Base-by-base conservation (phyloP, 371 early-diverging fungal species). In the Dentiscutata heterogama region DNA sequence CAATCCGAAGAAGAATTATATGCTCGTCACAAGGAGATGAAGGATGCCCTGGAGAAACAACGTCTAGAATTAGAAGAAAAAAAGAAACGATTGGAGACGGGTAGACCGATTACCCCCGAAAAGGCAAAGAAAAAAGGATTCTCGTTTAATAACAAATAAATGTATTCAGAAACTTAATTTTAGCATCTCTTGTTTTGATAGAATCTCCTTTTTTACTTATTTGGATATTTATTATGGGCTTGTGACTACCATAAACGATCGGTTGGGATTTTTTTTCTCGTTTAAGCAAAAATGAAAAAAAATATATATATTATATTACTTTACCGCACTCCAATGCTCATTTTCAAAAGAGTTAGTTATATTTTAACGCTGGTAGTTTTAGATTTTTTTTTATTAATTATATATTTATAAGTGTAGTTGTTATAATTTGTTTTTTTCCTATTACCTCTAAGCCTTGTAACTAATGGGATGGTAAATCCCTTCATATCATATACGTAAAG, bases 21-120 rank as follows among this genome's bases (percentile, higher is more conserved):
- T 84, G 95, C 97, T 51, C 95, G 97, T 81, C 98, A 99, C 90
- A 94, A 95, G 85, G 98, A 98, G 84, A 97, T 97, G 97, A 97
- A 97, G 92, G 96, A 97, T 60, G 95, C 96, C 60, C 90, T 99
- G 63, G 99, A 98, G 87, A 95, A 94, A 85, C 97, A 99, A 86
- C 93, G 97, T 68, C 77, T 90, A 65, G 98, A 98, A 80, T 89
- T 98, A 56, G 98, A 98, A 83, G 97, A 96, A 80, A 96, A 95
- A 94, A 97, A 95, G 90, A 94, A 93, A 87, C 90, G 96, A 64
- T 88, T 97, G 71, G 97, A 96, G 81, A 89, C 92, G 27, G 93
- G 94, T 6, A 92, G 96, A 81, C 95, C 96, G 51, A 92, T 92
- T 78, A 97, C 97, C 11, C 95, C 97, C 72, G 94, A 95, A 86